Evolutionary conservation across 2,329 filamentous ascomycete species (phyloP), one percentile per base, ranked within the genome.

Genomic region (Harringtonia aguacate): DNA sequence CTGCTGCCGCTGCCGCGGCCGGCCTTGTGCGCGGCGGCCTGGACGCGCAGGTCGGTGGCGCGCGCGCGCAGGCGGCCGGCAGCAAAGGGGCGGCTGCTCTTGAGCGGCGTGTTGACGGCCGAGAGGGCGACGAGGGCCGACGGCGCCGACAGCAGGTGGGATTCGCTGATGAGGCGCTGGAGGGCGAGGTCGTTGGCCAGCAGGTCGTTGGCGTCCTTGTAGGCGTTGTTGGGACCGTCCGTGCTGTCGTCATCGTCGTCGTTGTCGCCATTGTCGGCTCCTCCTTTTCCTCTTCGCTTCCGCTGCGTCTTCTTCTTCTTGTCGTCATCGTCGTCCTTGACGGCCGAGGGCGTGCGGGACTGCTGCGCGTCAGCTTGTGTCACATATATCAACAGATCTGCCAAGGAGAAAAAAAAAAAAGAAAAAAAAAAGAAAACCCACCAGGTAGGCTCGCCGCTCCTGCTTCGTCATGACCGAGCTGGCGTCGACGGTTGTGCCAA

Each of bases 151-250:
- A 97, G 79, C 48, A 97, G 81, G 63, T 95, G 88, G 0, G 89
- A 95, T 70, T 98, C 92, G 53, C 82, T 75, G 46, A 98, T 78
- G 34, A 98, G 79, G 38, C 88, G 82, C 61, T 95, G 90, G 14
- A 98, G 79, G 33, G 86, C 89, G 43, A 95, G 79, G 61, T 97
- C 92, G 61, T 95, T 89, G 60, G 89, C 88, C 17, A 97, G 73
- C 49, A 94, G 84, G 12, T 74, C 74, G 50, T 71, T 71, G 41
- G 73, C 73, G 56, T 82, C 75, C 56, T 83, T 45, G 20, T 73
- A 74, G 49, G 63, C 30, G 54, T 54, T 44, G 52, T 55, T 45
- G 35, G 58, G 39, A 47, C 56, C 20, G 50, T 49, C 39, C 51
- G 53, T 61, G 37, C 17, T 46, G 47, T 39, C 41, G 21, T 30